These are phyloP conservation scores for Jamesozyma gamospora DNA, from an alignment of 805 yeast species.

Conservation along the genomic window DNA sequence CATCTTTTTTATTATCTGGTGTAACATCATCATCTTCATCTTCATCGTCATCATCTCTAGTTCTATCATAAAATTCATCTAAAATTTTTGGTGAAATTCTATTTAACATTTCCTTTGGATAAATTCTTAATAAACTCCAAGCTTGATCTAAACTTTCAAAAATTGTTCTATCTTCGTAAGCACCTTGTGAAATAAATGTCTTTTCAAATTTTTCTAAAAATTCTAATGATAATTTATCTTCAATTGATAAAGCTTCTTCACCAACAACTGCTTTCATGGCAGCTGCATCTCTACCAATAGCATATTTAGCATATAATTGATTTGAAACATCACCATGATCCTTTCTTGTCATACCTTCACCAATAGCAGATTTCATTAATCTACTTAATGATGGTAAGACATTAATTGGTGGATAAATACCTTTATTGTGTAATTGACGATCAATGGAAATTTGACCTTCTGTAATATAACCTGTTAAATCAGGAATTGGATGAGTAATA, in stretches of 20 bases:
- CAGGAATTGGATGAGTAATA: slow-evolving; percentile 99
- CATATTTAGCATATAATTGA: slow-evolving; percentile 97
- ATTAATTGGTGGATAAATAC: slow-evolving; percentile 97
- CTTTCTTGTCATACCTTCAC: slow-evolving; percentile 99
- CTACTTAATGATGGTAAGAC: slow-evolving; percentile 96
- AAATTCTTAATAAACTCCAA: slow-evolving; percentile 94
- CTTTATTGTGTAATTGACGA: slow-evolving; percentile 92
- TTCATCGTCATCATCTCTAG: slow-evolving; percentile 54
- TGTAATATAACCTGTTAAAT: slow-evolving; percentile 97
- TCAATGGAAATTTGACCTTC: slow-evolving; percentile 98
- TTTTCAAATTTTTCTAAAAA: slow-evolving; percentile 96
- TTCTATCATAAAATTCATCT: slow-evolving; percentile 90
- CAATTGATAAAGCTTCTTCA: slow-evolving; percentile 97
- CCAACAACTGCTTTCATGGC: slow-evolving; percentile 99
- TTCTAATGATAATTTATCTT: slow-evolving; percentile 94
- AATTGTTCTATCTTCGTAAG: slow-evolving; percentile 89
- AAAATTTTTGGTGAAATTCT: slow-evolving; percentile 97
- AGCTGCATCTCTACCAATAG: slow-evolving; percentile 99
- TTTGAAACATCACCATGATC: slow-evolving; percentile 99
- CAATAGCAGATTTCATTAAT: slow-evolving; percentile 98
- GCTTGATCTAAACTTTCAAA: slow-evolving; percentile 96
- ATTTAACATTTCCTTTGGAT: slow-evolving; percentile 97
- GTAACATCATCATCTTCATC: slow-evolving; percentile 30
- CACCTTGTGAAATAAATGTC: slow-evolving; percentile 91
- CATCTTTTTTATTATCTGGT: slow-evolving; percentile 8